Evolutionary conservation across 345 rosid species (phyloP).

Genomic region (Syzygium aqueum): DNA sequence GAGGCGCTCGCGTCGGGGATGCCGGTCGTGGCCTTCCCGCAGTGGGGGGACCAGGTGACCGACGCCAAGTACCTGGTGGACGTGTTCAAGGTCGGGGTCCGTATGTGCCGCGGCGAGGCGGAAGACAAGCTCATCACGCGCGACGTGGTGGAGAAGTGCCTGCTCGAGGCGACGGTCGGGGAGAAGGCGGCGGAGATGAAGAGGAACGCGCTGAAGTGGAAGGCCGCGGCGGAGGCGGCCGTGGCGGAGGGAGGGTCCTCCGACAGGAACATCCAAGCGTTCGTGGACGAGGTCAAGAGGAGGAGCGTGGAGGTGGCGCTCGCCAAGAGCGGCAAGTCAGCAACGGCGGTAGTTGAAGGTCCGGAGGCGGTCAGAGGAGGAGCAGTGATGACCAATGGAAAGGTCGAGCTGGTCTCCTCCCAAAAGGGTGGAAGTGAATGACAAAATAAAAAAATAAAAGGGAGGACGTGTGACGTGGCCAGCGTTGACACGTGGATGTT

Average conservation of each 20-base stretch:
- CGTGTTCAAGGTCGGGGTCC: conserved; percentile 50
- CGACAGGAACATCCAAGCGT: conserved; percentile 43
- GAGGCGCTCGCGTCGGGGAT: conserved; percentile 61
- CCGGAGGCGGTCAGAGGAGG: background rate
- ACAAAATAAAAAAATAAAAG: too few species aligned
- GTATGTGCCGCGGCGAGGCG: conserved; percentile 60
- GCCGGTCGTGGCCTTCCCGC: conserved; percentile 65
- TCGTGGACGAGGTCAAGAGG: conserved; percentile 48
- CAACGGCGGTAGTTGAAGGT: background rate
- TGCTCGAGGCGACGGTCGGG: conserved; percentile 44
- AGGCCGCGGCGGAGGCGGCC: conserved; percentile 57
- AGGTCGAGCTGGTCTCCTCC: background rate
- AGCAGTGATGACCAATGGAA: background rate
- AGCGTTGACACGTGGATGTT: background rate
- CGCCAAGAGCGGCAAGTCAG: background rate
- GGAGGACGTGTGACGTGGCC: background rate
- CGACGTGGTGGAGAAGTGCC: conserved; percentile 59
- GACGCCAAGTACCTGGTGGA: conserved; percentile 60
- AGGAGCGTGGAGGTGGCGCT: conserved; percentile 1
- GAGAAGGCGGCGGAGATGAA: conserved; percentile 46
- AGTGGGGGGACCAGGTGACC: conserved; percentile 86
- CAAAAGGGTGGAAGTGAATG: background rate
- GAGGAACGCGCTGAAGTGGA: conserved; percentile 57
- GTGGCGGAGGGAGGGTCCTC: conserved; percentile 79
- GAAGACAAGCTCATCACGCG: conserved; percentile 42